Conservation (phyloP, 306 rosid species). For the Malus fusca region DNA sequence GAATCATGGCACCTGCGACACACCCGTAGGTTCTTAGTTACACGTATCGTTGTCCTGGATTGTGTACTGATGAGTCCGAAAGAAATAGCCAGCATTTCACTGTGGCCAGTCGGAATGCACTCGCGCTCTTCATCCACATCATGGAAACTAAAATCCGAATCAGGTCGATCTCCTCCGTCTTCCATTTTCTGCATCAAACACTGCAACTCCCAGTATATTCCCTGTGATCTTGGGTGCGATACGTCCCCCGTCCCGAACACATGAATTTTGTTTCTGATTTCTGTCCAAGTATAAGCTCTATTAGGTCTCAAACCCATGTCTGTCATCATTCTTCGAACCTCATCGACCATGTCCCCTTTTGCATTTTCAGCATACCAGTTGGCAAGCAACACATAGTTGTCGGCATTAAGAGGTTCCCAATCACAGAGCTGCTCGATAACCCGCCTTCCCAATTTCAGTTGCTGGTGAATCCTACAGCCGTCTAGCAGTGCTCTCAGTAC, state of each 20-base stretch:
- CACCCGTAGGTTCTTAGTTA: slow-evolving; percentile 48
- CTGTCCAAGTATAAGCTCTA: slow-evolving; percentile 57
- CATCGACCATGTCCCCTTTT: slow-evolving; percentile 38
- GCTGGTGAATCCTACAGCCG: slow-evolving; percentile 56
- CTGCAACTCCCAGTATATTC: slow-evolving; percentile 46
- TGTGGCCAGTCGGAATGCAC: slow-evolving; percentile 49
- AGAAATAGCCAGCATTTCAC: slow-evolving; percentile 62
- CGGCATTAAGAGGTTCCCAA: slow-evolving; percentile 55
- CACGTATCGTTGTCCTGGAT: slow-evolving; percentile 36
- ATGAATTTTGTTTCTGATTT: slow-evolving; percentile 52
- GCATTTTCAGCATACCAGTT: slow-evolving; percentile 49
- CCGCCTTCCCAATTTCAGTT: slow-evolving; percentile 30
- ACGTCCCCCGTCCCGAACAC: slow-evolving; percentile 67
- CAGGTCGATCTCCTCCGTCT: slow-evolving; percentile 22
- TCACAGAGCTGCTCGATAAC: slow-evolving; percentile 54
- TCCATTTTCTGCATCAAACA: slow-evolving; percentile 48
- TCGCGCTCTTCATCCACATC: slow-evolving; percentile 72
- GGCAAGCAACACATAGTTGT: slow-evolving; percentile 48
- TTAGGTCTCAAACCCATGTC: slow-evolving; percentile 61
- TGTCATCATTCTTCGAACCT: slow-evolving; percentile 25
- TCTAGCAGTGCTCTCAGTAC: slow-evolving; percentile 47
- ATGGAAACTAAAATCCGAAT: slow-evolving; percentile 43
- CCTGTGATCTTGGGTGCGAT: slow-evolving; percentile 53
- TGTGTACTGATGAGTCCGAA: slow-evolving; percentile 55
- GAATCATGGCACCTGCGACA: slow-evolving; percentile 49